phyloP scores from a whole-genome alignment of 2,329 filamentous ascomycete genomes.

The Xylariaceae sp. region DNA sequence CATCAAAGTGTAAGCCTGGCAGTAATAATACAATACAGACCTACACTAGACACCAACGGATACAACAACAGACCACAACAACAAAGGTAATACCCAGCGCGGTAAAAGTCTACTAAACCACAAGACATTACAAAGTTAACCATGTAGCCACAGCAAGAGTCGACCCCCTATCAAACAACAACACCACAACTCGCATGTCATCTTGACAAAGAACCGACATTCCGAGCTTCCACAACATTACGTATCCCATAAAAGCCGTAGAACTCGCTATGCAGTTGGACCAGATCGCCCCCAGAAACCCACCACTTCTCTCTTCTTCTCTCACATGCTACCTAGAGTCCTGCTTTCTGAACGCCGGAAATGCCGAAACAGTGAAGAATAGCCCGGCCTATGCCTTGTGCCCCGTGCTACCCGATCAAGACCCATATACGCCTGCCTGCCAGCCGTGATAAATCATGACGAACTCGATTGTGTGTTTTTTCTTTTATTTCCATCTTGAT shows the following conservation, averaged over 20 bases:
- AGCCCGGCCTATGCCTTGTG: too few relatives aligned
- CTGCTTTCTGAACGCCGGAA: constrained; percentile 17
- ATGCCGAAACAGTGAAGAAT: constrained; percentile 12
- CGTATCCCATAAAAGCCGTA: constrained; percentile 5
- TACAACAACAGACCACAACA: neutral
- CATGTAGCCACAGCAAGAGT: neutral
- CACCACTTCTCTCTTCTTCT: neutral
- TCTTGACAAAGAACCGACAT: neutral
- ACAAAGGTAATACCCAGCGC: neutral
- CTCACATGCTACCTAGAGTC: neutral
- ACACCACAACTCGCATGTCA: neutral
- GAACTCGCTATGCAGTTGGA: constrained; percentile 21
- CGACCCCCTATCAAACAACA: neutral
- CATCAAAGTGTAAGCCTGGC: neutral
- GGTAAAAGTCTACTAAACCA: neutral
- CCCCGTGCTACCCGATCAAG: neutral
- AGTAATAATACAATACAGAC: neutral
- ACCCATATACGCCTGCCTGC: constrained; percentile 6
- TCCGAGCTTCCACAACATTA: constrained; percentile 2
- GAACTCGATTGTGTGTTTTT: neutral
- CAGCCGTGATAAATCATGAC: neutral
- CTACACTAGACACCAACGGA: neutral
- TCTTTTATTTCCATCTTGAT: neutral
- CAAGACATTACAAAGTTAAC: neutral
- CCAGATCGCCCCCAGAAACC: constrained; percentile 5